These are phyloP conservation scores for Wickerhamomyces sydowiorum DNA, from an alignment of 805 yeast species.

Conservation along the genomic window DNA sequence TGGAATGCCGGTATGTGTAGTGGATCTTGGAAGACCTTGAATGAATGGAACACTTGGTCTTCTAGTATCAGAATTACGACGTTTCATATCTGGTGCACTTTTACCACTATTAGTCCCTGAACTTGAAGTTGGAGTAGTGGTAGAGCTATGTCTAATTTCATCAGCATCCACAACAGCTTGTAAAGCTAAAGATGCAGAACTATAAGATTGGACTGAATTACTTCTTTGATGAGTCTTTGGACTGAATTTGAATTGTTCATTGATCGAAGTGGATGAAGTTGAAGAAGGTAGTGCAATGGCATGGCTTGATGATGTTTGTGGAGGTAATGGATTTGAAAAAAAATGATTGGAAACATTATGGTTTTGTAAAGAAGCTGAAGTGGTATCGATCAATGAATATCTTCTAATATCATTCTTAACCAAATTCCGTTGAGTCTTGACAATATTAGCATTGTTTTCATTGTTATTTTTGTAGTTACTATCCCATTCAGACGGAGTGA, in stretches of 20 bases:
- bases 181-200: conserved; percentile 61
- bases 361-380: conserved; percentile 33
- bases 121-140: conserved; percentile 9
- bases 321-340: conserved; percentile 55
- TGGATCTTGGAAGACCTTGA: conserved; percentile 27
- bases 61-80: conserved; percentile 11
- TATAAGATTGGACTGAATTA: conserved; percentile 32
- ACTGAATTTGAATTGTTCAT: conserved; percentile 14
- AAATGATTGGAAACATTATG: conserved; percentile 27
- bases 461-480: conserved; percentile 32
- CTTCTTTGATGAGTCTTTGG: conserved; percentile 30
- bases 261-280: conserved; percentile 25
- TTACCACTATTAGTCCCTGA: conserved; percentile 20
- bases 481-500: conserved; percentile 92
- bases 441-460: background rate
- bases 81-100: conserved; percentile 1
- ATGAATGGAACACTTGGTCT: conserved; percentile 13
- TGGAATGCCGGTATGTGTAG: conserved; percentile 27
- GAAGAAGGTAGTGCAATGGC: conserved; percentile 44
- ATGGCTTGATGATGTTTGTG: conserved; percentile 62
- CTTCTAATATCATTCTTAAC: conserved; percentile 26
- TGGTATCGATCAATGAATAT: conserved; percentile 39
- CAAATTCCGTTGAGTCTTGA: conserved; percentile 12
- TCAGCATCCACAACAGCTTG: conserved; percentile 73
- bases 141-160: conserved; percentile 20